A percentile compares a stretch with the other conserved stretches of the same genome.
Evolutionary conservation across 305 asterid species (phyloP).

Genomic region (Fraxinus greggii): DNA sequence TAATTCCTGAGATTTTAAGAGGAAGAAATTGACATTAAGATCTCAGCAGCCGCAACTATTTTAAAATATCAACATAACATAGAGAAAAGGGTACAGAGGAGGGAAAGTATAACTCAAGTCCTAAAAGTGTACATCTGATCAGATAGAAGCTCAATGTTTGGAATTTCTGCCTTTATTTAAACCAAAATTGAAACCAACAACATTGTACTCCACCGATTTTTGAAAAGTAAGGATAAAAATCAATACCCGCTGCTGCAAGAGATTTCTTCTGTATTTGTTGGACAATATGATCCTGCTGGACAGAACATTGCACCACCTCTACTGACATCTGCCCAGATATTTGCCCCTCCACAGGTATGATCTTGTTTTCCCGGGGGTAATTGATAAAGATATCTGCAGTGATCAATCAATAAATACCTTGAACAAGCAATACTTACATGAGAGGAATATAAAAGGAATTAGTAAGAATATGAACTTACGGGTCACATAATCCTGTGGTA

Average conservation of each 20-base stretch:
- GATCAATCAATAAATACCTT: not conserved
- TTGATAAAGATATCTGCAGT: constrained; percentile 70
- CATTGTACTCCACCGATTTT: not conserved
- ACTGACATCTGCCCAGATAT: constrained; percentile 80
- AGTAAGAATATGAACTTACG: constrained; percentile 48
- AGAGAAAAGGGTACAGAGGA: not conserved
- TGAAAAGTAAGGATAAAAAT: constrained; percentile 25
- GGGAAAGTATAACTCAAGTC: constrained; percentile 2
- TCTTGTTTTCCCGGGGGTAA: constrained; percentile 56
- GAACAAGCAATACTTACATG: constrained; percentile 7
- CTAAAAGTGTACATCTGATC: not conserved
- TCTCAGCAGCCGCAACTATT: not conserved
- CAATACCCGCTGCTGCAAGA: constrained; percentile 75
- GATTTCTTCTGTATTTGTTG: constrained; percentile 50
- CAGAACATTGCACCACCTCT: constrained; percentile 70
- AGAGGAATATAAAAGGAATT: not conserved
- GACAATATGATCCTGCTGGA: constrained; percentile 85
- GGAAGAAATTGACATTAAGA: not conserved
- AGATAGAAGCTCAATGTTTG: not conserved
- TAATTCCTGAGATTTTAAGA: constrained; percentile 52
- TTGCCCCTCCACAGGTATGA: constrained; percentile 94
- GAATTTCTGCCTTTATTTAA: not conserved
- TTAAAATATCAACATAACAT: not conserved
- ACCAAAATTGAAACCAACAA: not conserved
- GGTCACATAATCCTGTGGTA: constrained; percentile 71